Evolutionary conservation across 371 early-diverging fungal species (phyloP), one percentile per base, ranked within the genome.

Genomic region (Mortierella sp.): DNA sequence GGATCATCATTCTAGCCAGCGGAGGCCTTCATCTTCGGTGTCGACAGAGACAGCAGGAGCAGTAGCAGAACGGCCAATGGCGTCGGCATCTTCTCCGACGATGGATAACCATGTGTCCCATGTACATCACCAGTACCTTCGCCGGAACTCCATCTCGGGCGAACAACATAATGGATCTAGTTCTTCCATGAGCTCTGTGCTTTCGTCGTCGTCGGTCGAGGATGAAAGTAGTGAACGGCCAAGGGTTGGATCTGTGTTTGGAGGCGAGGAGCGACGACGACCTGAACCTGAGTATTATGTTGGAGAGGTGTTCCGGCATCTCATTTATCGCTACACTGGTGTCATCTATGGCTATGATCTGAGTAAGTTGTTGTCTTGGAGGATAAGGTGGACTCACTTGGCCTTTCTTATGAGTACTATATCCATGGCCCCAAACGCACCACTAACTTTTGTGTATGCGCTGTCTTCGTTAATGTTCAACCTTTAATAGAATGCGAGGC

Each of bases 301-400:
- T 14, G 88, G 88, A 8, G 84, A 83, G n/a, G 88, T 87, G 11
- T 84, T 87, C 70, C 74, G 75, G 8, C 88, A 87, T 69, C 50
- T 71, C 48, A 46, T 71, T 31, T 81, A 84, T 16, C 77, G 82
- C 19, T 87, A 87, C 64, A 77, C 71, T 34, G 88, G 82, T 0
- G 85, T 69, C 69, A 87, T 87, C 37, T 87, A 79, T 43, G 88
- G 88, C n/a, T 87, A 83, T 40, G 87, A 87, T 28, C 43, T 84
- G 34, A 79, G 86, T 86, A 82, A 75, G 86, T 40, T 16, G n/a
- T 6, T 6, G 5, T 3, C 0, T 16, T 10, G 5, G 19, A 50
- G 14, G 28, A 26, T 73, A 1, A n/a, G 53, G 51, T 71, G 57
- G 28, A 10, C 5, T 26, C 1, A 57, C 3, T 5, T 1, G 53